A percentile compares a stretch with the other conserved stretches of the same genome.
These are phyloP conservation scores for Pseudisothecium myosuroides DNA, from an alignment of 225 moss, liverwort and hornwort species.

Conservation along the genomic window DNA sequence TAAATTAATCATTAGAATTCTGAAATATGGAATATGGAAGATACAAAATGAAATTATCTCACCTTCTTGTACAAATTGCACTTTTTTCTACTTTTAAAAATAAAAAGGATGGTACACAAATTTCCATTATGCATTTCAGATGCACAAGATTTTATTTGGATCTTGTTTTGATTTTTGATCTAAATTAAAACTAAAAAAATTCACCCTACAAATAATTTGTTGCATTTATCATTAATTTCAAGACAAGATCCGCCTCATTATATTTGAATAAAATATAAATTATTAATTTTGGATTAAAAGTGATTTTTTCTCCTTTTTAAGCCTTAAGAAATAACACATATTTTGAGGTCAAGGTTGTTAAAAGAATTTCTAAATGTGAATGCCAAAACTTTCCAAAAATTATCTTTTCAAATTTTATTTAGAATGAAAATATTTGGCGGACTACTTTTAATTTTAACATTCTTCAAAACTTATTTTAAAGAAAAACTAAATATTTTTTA, in stretches of 20 bases:
- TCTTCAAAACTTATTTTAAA: neutral
- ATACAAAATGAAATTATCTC: neutral
- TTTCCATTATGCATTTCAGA: neutral
- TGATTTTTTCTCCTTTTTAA: neutral
- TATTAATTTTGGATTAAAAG: neutral
- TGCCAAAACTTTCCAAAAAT: neutral
- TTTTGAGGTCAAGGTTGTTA: neutral
- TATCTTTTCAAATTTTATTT: neutral
- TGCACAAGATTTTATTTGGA: neutral
- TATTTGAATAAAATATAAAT: neutral
- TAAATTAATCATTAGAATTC: neutral
- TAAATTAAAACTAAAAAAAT: neutral
- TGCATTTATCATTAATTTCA: too few relatives aligned
- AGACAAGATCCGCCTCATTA: neutral
- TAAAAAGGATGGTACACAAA: neutral
- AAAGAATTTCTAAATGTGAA: neutral
- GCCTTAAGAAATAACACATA: too few relatives aligned
- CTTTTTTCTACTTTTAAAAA: neutral
- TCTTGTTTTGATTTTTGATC: neutral
- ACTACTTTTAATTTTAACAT: neutral
- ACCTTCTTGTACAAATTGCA: neutral
- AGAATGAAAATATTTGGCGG: rapidly evolving
- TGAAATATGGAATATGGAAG: neutral
- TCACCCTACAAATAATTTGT: too few relatives aligned
- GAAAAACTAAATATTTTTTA: neutral